A percentile compares a stretch with the other conserved stretches of the same genome.
These are phyloP conservation scores for Paragyromitra xinjiangensis DNA, from an alignment of 495 filamentous ascomycete genomes.

Conservation along the genomic window DNA sequence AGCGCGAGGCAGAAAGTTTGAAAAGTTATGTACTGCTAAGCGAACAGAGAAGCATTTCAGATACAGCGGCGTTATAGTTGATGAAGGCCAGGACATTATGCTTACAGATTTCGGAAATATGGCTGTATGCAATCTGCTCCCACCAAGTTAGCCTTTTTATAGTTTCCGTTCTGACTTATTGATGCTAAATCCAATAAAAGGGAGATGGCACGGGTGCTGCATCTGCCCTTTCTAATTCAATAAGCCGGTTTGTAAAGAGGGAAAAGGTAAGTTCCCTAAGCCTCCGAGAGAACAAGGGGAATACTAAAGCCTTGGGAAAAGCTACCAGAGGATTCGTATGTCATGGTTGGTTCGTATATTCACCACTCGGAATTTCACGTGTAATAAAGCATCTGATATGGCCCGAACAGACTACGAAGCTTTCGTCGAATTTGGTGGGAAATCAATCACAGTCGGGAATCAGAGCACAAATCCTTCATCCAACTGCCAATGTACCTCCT, in stretches of 20 bases:
- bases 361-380: background rate
- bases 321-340: slow-evolving; percentile 3
- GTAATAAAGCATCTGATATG: background rate
- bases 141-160: background rate
- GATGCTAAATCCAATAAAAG: background rate
- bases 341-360: slow-evolving; percentile 3
- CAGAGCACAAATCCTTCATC: background rate
- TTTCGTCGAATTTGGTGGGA: background rate
- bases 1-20: slow-evolving; percentile 3
- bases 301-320: background rate
- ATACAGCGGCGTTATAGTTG: background rate
- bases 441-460: background rate
- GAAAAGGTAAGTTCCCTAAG: background rate
- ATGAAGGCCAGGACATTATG: slow-evolving; percentile 10
- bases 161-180: background rate
- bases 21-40: slow-evolving; percentile 4
- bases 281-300: background rate
- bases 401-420: background rate
- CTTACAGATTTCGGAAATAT: slow-evolving; percentile 7
- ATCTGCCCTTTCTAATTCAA: background rate
- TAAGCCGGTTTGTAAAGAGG: slow-evolving; percentile 5
- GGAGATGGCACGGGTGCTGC: background rate
- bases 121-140: slow-evolving; percentile 2
- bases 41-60: slow-evolving; percentile 6
- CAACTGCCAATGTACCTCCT: background rate